Percentiles rank a stretch among this genome's conserved stretches.
These are phyloP conservation scores for Colletotrichum sp. DNA, from an alignment of 2,329 filamentous ascomycete species.

Conservation along the genomic window DNA sequence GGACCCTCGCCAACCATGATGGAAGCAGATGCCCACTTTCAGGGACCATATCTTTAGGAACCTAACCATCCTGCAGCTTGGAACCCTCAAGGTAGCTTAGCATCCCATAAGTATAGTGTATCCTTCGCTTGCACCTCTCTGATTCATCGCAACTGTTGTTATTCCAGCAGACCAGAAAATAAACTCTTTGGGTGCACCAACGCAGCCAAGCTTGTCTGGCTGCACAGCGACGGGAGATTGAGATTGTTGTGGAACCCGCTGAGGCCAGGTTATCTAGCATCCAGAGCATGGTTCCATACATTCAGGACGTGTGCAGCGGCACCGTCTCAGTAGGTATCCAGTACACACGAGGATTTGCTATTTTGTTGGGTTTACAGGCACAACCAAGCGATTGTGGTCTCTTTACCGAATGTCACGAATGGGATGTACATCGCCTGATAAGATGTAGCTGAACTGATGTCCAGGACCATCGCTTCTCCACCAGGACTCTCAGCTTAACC, in stretches of 20 bases:
- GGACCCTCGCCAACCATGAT: background rate
- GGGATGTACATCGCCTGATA: background rate
- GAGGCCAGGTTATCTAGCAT: background rate
- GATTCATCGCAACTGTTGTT: background rate
- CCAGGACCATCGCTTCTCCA: background rate
- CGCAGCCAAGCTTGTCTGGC: background rate
- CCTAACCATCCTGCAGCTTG: background rate
- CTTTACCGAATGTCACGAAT: background rate
- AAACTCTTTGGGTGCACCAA: background rate
- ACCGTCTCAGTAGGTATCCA: background rate
- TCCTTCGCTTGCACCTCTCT: background rate
- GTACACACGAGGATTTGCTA: background rate
- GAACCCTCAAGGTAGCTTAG: background rate
- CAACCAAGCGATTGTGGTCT: background rate
- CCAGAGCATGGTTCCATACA: background rate
- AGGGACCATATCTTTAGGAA: background rate
- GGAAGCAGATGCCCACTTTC: background rate
- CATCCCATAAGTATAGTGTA: background rate
- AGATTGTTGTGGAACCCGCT: background rate
- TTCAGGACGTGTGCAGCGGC: background rate
- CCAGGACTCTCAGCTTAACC: background rate
- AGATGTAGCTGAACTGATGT: background rate
- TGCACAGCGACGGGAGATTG: background rate
- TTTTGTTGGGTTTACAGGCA: background rate
- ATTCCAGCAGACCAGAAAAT: background rate